Evolutionary conservation across 345 rosid genomes (phyloP).

Genomic region (Syzygium aromaticum): DNA sequence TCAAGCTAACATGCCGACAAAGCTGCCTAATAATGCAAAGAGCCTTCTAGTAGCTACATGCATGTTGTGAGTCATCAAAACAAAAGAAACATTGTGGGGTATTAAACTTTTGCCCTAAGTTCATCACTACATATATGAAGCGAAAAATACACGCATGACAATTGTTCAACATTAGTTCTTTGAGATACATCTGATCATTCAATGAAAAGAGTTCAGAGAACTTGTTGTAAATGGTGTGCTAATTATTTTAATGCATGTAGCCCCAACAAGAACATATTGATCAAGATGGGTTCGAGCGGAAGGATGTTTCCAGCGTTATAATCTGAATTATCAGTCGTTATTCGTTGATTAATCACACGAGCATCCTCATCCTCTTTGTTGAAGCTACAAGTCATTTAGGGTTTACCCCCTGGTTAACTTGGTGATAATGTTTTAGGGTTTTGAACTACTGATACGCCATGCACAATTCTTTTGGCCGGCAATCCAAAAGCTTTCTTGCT

Average conservation of each 20-base stretch:
- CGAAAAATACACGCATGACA: background rate
- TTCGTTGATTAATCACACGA: background rate
- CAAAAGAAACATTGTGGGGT: background rate
- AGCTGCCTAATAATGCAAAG: constrained; percentile 14
- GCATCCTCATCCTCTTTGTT: background rate
- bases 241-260: background rate
- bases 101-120: background rate
- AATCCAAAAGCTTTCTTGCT: background rate
- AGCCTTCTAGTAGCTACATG: background rate
- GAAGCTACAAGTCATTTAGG: background rate
- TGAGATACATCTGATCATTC: background rate
- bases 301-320: background rate
- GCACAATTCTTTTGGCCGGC: background rate
- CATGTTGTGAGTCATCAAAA: background rate
- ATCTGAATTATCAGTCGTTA: background rate
- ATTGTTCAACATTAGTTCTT: background rate
- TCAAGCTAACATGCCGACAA: constrained; percentile 33
- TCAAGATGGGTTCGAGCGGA: background rate
- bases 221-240: background rate
- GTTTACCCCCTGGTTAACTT: background rate
- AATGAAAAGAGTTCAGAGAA: background rate
- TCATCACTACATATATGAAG: background rate
- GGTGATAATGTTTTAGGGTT: background rate
- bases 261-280: background rate
- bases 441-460: background rate